These are phyloP conservation scores for Pulveroboletus sp. DNA, from an alignment of 768 basidiomycete species.

Conservation along the genomic window DNA sequence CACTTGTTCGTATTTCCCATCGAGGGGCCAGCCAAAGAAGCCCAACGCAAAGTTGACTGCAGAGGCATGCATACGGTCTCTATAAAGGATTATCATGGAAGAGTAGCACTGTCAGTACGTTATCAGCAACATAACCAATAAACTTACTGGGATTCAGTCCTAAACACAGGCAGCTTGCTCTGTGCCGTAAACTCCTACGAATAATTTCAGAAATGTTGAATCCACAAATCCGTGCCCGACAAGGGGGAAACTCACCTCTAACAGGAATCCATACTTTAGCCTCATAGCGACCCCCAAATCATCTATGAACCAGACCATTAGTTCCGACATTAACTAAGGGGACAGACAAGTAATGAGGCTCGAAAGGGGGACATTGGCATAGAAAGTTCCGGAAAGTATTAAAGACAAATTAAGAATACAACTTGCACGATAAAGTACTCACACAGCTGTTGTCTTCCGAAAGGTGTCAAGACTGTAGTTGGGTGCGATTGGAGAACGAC, in stretches of 20 bases:
- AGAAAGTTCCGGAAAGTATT: too few species aligned
- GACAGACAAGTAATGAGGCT: too few species aligned
- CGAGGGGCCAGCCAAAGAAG: conserved; percentile 73
- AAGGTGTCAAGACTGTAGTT: conserved; percentile 84
- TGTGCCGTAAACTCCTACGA: conserved; percentile 55
- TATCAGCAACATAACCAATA: too few species aligned
- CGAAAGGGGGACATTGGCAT: too few species aligned
- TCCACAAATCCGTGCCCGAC: conserved; percentile 2
- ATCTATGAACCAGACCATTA: conserved; percentile 32
- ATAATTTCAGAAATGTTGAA: not conserved
- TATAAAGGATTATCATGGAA: too few species aligned
- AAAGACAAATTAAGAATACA: not conserved
- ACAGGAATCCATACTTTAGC: conserved; percentile 74
- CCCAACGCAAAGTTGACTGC: conserved; percentile 68
- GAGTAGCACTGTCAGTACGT: too few species aligned
- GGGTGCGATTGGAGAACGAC: too few species aligned
- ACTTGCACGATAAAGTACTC: conserved; percentile 21
- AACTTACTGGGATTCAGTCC: conserved; percentile 72
- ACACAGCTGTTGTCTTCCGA: conserved; percentile 86
- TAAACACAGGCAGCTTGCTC: conserved; percentile 69
- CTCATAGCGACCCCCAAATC: conserved; percentile 68
- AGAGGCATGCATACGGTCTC: conserved; percentile 69
- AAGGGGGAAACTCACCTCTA: conserved; percentile 41
- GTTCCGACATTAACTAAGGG: too few species aligned
- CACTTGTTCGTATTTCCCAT: conserved; percentile 70